Percentiles rank a stretch among this genome's conserved stretches.
Evolutionary conservation across 2,329 filamentous ascomycete species (phyloP).

Genomic region (Hymenoscyphus occultus): DNA sequence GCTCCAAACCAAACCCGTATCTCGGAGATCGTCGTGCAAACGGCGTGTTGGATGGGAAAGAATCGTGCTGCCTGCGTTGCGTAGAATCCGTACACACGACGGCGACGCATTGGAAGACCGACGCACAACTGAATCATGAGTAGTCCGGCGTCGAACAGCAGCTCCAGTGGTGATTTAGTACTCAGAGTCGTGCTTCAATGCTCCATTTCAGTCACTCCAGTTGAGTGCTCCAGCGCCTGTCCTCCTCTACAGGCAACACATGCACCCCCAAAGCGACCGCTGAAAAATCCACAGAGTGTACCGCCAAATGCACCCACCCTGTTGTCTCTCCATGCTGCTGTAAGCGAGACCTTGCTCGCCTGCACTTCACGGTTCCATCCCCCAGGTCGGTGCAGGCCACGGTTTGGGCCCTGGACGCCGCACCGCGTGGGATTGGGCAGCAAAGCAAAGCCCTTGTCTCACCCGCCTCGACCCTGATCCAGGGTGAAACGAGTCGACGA

Average conservation of each 20-base stretch:
- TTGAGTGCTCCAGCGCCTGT: conserved; percentile 1
- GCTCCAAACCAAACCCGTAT: not conserved
- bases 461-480: conserved; percentile 21
- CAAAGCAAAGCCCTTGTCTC: conserved; percentile 26
- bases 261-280: not conserved
- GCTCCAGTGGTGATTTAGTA: not conserved
- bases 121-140: conserved; percentile 13
- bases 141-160: conserved; percentile 3
- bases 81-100: not conserved
- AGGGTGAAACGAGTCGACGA: conserved; percentile 32
- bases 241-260: conserved; percentile 6
- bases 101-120: conserved; percentile 9
- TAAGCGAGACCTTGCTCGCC: conserved; percentile 21
- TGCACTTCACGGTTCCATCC: not conserved
- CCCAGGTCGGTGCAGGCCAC: conserved; percentile 20
- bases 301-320: not conserved
- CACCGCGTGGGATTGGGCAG: conserved; percentile 32
- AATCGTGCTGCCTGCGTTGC: conserved; percentile 7
- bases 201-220: not conserved
- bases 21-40: conserved; percentile 10
- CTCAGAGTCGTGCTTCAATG: conserved; percentile 2
- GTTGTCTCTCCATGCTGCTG: conserved; percentile 10
- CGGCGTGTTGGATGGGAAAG: conserved; percentile 9
- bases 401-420: conserved; percentile 8
- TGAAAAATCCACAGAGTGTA: conserved; percentile 2